Percentiles rank a stretch among this genome's conserved stretches.
These are phyloP conservation scores for Rostrohypoxylon terebratum DNA, from an alignment of 495 filamentous ascomycete genomes.

Conservation along the genomic window DNA sequence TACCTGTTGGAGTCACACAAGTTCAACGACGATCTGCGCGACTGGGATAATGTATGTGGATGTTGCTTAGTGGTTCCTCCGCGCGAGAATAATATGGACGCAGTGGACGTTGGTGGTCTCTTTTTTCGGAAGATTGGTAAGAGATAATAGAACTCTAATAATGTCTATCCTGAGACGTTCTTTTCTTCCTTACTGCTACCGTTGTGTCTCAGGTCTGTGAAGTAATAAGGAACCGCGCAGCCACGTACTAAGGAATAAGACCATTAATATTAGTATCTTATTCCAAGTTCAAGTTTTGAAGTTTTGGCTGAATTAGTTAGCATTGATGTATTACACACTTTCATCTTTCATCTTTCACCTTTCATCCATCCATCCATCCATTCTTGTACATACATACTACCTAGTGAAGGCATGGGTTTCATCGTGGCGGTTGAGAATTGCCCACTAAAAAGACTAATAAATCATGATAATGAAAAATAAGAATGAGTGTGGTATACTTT, in stretches of 20 bases:
- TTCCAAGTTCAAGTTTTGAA: not conserved
- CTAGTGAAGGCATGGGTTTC: not conserved
- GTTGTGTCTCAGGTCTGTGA: conserved; percentile 20
- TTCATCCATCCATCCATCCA: too few relatives aligned
- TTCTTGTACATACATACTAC: too few relatives aligned
- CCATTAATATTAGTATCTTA: not conserved
- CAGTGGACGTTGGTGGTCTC: conserved; percentile 18
- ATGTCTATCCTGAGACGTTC: conserved; percentile 14
- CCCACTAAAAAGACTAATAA: not conserved
- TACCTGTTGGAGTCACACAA: conserved; percentile 38
- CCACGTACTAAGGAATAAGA: not conserved
- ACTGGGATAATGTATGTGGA: conserved; percentile 36
- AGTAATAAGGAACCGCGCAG: not conserved
- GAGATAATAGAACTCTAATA: not conserved
- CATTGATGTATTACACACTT: too few relatives aligned
- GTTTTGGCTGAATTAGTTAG: conserved; percentile 3
- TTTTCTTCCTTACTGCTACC: not conserved
- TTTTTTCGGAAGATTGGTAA: conserved; percentile 16
- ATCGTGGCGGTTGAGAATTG: conserved; percentile 12
- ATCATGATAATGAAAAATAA: conserved; percentile 1
- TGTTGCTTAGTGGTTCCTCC: conserved; percentile 23
- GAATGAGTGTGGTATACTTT: conserved; percentile 4
- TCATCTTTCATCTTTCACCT: too few relatives aligned
- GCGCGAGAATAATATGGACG: conserved; percentile 7
- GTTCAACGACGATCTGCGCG: conserved; percentile 38